Conservation (phyloP, 106 monocot species). For the Triglochin maritima region DNA sequence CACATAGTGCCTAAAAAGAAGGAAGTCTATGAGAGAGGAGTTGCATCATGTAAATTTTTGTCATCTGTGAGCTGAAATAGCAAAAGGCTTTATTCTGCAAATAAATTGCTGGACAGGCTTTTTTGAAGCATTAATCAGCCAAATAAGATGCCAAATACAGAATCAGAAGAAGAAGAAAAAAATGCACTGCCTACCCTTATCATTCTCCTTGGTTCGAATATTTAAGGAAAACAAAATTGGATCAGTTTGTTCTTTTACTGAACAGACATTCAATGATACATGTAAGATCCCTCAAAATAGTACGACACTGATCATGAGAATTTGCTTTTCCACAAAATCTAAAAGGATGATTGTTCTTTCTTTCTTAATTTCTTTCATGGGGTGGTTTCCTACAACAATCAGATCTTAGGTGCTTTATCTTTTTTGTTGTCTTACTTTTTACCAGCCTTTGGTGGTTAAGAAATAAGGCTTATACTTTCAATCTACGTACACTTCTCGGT, state of each 20-base stretch:
- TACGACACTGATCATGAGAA: too few species aligned
- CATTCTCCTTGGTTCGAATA: background rate
- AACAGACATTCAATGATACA: too few species aligned
- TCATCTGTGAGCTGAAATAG: background rate
- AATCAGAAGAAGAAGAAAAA: background rate
- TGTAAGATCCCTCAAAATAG: too few species aligned
- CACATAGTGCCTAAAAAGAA: conserved; percentile 23
- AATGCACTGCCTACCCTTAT: background rate
- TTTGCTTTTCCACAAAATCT: background rate
- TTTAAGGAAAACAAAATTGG: too few species aligned
- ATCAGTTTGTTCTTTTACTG: too few species aligned
- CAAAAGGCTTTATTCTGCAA: background rate
- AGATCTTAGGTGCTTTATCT: too few species aligned
- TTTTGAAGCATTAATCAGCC: too few species aligned
- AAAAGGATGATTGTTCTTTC: background rate
- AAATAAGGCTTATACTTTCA: background rate
- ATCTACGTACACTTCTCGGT: background rate
- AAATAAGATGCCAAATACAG: too few species aligned
- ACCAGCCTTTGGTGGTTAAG: background rate
- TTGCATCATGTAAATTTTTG: background rate
- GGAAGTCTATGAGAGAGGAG: background rate
- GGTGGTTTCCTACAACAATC: background rate
- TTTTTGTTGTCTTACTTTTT: too few species aligned
- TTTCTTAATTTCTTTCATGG: background rate
- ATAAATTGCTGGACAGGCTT: background rate